Evolutionary conservation across 108 stramenopile genomes (phyloP).

Genomic region (Bacterosira constricta): DNA sequence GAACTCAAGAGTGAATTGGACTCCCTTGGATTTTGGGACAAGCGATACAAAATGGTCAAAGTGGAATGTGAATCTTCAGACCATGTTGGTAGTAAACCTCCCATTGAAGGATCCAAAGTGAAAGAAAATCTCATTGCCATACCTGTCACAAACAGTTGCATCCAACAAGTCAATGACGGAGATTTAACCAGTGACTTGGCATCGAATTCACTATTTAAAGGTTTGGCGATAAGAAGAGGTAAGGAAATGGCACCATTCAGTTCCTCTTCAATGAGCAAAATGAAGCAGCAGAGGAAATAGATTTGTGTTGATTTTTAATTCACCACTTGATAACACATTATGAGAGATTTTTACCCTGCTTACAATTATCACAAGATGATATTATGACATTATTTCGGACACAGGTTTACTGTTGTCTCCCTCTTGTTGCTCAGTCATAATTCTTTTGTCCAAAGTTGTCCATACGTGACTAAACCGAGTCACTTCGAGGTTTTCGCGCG

Average conservation of each 20-base stretch:
- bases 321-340: neutral
- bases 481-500: no score
- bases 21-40: slow-evolving; percentile 56
- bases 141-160: slow-evolving; percentile 45
- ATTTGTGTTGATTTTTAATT: neutral
- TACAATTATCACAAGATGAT: no score
- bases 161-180: neutral
- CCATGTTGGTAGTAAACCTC: no score
- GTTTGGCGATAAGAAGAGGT: neutral
- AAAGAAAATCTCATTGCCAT: slow-evolving; percentile 50
- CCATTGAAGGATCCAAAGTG: no score
- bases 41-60: slow-evolving; percentile 68
- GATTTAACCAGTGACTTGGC: neutral
- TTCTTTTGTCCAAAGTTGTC: neutral
- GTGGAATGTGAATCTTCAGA: slow-evolving; percentile 12
- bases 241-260: slow-evolving; percentile 29
- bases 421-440: neutral
- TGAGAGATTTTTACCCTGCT: neutral
- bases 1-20: slow-evolving; percentile 55
- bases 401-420: neutral
- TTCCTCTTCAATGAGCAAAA: slow-evolving; percentile 25
- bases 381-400: neutral
- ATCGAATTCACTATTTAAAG: slow-evolving; percentile 17
- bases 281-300: slow-evolving; percentile 30
- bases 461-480: neutral